Percentiles rank a stretch among this genome's conserved stretches.
Evolutionary conservation across 371 early-diverging fungal species (phyloP).

Genomic region (Mucor racemosus): DNA sequence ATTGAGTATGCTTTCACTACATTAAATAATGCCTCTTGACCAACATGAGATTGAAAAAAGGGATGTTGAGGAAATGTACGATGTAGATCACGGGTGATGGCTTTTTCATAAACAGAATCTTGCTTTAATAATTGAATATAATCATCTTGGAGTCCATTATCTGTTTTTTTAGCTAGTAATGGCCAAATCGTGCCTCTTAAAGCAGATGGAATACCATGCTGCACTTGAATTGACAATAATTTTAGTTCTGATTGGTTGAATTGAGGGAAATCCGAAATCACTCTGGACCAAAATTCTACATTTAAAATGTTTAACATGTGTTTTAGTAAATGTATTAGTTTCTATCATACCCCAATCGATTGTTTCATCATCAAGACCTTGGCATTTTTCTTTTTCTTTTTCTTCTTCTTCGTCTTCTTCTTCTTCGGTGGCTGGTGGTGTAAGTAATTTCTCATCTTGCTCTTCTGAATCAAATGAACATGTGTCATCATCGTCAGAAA

Average conservation of each 20-base stretch:
- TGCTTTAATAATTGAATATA: slow-evolving; percentile 72
- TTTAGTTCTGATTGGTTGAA: slow-evolving; percentile 73
- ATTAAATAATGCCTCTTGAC: slow-evolving; percentile 88
- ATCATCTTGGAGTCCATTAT: slow-evolving; percentile 57
- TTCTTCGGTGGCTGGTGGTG: slow-evolving; percentile 16
- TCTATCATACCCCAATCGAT: slow-evolving; percentile 71
- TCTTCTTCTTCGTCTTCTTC: slow-evolving; percentile 21
- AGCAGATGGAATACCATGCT: slow-evolving; percentile 83
- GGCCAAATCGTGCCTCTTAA: slow-evolving; percentile 96
- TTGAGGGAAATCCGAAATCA: slow-evolving; percentile 82
- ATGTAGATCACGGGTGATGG: slow-evolving; percentile 83
- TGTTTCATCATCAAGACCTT: slow-evolving; percentile 25
- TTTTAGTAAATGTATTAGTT: background rate
- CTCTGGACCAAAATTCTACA: slow-evolving; percentile 90
- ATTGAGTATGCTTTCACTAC: slow-evolving; percentile 91
- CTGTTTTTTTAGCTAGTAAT: slow-evolving; percentile 52
- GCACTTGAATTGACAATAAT: slow-evolving; percentile 70
- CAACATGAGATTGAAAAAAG: slow-evolving; percentile 78
- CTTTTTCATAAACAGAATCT: slow-evolving; percentile 83
- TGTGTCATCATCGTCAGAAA: slow-evolving; percentile 32
- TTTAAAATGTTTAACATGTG: background rate
- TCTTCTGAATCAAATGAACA: slow-evolving; percentile 30
- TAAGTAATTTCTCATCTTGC: slow-evolving; percentile 26
- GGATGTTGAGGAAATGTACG: slow-evolving; percentile 90
- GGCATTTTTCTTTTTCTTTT: slow-evolving; percentile 4